These are phyloP conservation scores for Fusarium sp. DNA, from an alignment of 2,329 filamentous ascomycete species.

Conservation along the genomic window DNA sequence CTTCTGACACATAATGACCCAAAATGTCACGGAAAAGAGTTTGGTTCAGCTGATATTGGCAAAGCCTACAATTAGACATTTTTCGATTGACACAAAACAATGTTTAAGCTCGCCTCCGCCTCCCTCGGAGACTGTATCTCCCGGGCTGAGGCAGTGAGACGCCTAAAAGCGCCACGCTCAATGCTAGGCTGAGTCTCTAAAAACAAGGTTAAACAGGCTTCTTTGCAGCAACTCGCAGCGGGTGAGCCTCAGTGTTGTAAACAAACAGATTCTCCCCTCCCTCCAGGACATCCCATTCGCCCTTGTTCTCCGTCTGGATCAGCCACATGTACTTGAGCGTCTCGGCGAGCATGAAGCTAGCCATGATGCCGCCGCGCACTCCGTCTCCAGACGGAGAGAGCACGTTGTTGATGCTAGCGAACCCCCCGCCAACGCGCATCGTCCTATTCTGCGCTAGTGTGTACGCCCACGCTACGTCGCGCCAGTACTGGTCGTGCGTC, in stretches of 20 bases:
- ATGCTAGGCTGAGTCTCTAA: constrained; percentile 8
- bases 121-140: background rate
- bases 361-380: constrained; percentile 66
- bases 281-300: constrained; percentile 9
- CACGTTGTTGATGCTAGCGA: constrained; percentile 56
- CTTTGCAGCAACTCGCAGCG: constrained; percentile 45
- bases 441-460: background rate
- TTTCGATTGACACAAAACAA: background rate
- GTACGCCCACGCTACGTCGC: constrained; percentile 70
- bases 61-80: background rate
- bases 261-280: constrained; percentile 56
- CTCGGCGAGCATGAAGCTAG: constrained; percentile 84
- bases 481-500: constrained; percentile 71
- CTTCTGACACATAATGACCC: background rate
- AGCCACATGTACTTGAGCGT: constrained; percentile 74
- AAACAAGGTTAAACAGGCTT: constrained; percentile 22
- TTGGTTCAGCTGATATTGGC: background rate
- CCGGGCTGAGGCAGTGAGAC: background rate
- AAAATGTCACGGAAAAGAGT: background rate
- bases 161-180: background rate
- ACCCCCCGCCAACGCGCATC: background rate
- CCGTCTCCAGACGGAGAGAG: constrained; percentile 70
- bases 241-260: constrained; percentile 65
- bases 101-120: background rate
- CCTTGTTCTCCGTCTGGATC: constrained; percentile 65